Percentiles rank a stretch among this genome's conserved stretches.
These are phyloP conservation scores for Carex cristatella DNA, from an alignment of 176 grass and related monocot genomes.

Conservation along the genomic window DNA sequence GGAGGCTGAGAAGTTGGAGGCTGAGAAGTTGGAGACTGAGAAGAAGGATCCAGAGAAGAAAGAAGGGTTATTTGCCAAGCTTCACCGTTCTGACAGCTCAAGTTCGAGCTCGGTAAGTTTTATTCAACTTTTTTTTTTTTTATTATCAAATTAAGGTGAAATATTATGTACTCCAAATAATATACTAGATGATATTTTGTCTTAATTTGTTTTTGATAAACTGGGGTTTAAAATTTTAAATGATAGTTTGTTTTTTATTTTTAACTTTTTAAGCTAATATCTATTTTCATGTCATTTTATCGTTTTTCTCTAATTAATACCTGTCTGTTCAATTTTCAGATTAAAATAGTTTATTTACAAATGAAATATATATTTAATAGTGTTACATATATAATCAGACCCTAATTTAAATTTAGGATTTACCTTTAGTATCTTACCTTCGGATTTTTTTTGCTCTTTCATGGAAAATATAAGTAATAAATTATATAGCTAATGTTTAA, in stretches of 20 bases:
- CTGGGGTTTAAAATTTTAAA: background rate
- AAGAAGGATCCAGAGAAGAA: constrained; percentile 59
- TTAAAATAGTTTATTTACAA: background rate
- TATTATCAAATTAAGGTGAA: background rate
- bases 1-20: constrained; percentile 17
- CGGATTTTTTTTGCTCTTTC: background rate
- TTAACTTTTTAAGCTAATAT: background rate
- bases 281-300: no score
- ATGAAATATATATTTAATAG: background rate
- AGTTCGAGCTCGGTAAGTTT: constrained; percentile 87
- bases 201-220: background rate
- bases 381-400: background rate
- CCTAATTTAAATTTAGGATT: background rate
- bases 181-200: background rate
- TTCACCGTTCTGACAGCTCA: constrained; percentile 58
- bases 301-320: background rate
- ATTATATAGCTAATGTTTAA: no score
- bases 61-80: constrained; percentile 57
- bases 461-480: background rate
- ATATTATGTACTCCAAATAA: background rate
- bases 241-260: background rate
- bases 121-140: background rate
- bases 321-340: background rate
- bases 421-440: background rate
- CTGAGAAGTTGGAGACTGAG: background rate